Evolutionary conservation across 179 eudicot genomes (phyloP), one percentile per base, ranked within the genome.

Genomic region (Vitellaria paradoxa): DNA sequence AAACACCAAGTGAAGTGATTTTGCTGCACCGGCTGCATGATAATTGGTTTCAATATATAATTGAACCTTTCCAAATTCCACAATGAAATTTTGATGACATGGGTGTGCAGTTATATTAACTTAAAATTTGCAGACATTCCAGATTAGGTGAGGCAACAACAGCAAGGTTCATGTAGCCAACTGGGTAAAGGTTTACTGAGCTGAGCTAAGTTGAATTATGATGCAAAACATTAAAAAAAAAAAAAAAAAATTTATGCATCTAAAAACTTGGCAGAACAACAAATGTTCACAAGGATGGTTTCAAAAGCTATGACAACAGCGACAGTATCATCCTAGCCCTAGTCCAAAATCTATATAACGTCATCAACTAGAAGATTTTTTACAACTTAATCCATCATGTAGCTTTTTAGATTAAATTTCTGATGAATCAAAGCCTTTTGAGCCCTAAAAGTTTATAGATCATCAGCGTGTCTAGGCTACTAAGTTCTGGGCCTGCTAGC

Each of bases 1-100:
- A 85, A 75, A 93, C 91, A 70, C 97, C 97, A 76, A 75, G 40
- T 42, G 89, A 74, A 40, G 97, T 89, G 75, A 93, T 86, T 37
- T 89, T 89, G 78, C 88, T 86, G 90, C 99, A 95, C 13, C 79
- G 91, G 81, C 99, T 95, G 11, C 84, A 85, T 65, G 78, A 71
- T 50, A 5, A 49, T 10, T 50, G 23, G 40, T 81, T 21, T 45
- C 62, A 72, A 18, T 45, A 18, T 45, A n/a, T 81, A 65, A 81
- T 67, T 61, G 23, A 15, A 75, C 6, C 57, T 62, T 24, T 46
- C 20, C 62, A 70, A 50, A 4, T 50, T 50, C 12, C 52, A 23
- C 9, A 47, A 20, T 20, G 56, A 49, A 69, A 69, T 14, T 69
- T 3, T 2, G 0, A 47, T 70, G 20, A 20, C 60, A 50, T 23